Evolutionary conservation across 306 rosid species (phyloP).

Genomic region (Trichosanthes cucumerina): DNA sequence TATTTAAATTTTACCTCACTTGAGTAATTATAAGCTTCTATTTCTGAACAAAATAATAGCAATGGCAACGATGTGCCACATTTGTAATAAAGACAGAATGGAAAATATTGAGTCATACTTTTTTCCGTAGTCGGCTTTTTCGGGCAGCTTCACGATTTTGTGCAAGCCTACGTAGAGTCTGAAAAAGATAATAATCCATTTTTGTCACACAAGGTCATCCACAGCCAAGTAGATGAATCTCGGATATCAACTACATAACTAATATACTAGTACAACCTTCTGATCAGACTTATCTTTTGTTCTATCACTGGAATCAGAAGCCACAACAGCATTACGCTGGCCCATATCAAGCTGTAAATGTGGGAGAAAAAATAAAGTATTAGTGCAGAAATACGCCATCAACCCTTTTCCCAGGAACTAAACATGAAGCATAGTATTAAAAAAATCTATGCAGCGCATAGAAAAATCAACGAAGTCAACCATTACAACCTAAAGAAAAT

Average conservation of each 20-base stretch:
- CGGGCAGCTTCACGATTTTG: conserved; percentile 84
- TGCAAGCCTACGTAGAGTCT: conserved; percentile 72
- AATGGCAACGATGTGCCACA: neutral
- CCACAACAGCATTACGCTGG: conserved; percentile 40
- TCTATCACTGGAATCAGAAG: conserved; percentile 87
- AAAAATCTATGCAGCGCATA: neutral
- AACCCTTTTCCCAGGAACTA: conserved; percentile 6
- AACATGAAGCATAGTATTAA: neutral
- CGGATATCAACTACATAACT: neutral
- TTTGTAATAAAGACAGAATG: neutral
- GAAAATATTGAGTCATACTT: conserved; percentile 27
- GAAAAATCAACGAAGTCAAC: neutral
- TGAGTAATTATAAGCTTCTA: neutral
- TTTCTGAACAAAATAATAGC: neutral
- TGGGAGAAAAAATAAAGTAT: conserved; percentile 17
- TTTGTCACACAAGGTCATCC: conserved; percentile 7
- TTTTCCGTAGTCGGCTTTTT: conserved; percentile 64
- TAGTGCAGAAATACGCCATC: neutral
- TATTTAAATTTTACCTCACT: neutral
- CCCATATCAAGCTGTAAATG: conserved; percentile 56
- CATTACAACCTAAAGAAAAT: neutral
- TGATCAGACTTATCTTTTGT: conserved; percentile 88
- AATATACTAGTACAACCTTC: conserved; percentile 44
- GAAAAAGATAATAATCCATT: conserved; percentile 15
- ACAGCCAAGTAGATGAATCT: conserved; percentile 1